Percentiles rank a stretch among this genome's conserved stretches.
Evolutionary conservation across 768 basidiomycete species (phyloP).

Genomic region (Leccinum olivaceopallidum): DNA sequence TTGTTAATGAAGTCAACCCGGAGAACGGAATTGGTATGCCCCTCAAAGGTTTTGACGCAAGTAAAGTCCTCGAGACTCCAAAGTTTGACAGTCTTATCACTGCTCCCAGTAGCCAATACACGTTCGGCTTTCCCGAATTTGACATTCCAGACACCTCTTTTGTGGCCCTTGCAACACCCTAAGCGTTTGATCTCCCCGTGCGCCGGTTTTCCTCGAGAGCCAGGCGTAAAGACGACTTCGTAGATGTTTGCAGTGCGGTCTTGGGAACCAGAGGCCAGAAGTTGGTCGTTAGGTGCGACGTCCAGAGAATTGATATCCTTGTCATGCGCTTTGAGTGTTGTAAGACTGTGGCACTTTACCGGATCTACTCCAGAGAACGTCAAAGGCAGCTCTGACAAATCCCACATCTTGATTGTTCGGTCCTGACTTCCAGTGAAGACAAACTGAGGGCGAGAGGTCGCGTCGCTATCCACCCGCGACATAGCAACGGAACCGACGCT

Average conservation of each 20-base stretch:
- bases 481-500: constrained; percentile 89
- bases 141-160: constrained; percentile 94
- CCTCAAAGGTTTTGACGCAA: constrained; percentile 96
- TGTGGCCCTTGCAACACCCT: constrained; percentile 94
- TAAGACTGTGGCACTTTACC: constrained; percentile 68
- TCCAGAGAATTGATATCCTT: constrained; percentile 99
- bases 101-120: constrained; percentile 89
- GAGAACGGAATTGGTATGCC: constrained; percentile 95
- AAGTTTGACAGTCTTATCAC: constrained; percentile 91
- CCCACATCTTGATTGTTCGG: constrained; percentile 98
- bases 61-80: constrained; percentile 95
- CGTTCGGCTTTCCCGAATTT: constrained; percentile 83
- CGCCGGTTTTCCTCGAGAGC: constrained; percentile 42
- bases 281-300: constrained; percentile 82
- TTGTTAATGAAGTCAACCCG: constrained; percentile 86
- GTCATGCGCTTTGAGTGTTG: constrained; percentile 91
- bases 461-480: constrained; percentile 45
- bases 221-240: constrained; percentile 59
- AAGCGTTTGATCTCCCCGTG: constrained; percentile 72
- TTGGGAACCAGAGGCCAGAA: constrained; percentile 93
- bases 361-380: constrained; percentile 27
- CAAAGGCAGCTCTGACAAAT: constrained; percentile 59
- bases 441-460: constrained; percentile 49
- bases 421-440: constrained; percentile 97
- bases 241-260: constrained; percentile 94